Conservation (phyloP, 495 filamentous ascomycete genomes). For the Penicillium chermesinum region DNA sequence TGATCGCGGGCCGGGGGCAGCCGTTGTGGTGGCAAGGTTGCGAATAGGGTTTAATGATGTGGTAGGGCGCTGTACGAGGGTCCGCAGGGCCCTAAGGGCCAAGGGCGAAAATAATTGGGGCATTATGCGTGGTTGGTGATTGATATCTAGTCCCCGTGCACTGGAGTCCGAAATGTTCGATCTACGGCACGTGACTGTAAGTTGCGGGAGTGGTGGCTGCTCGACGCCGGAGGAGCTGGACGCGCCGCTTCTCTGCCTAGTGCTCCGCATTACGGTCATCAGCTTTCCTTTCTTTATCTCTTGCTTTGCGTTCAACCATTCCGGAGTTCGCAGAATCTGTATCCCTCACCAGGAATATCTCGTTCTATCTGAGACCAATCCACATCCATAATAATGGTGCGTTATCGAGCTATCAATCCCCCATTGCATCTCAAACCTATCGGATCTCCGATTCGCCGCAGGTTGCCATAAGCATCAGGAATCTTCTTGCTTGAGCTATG, state of each 20-base stretch:
- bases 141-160: not conserved
- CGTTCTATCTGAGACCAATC: not conserved
- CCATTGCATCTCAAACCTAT: conserved; percentile 9
- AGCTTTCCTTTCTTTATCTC: conserved; percentile 7
- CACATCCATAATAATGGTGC: conserved; percentile 29
- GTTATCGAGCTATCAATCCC: conserved; percentile 24
- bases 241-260: conserved; percentile 32
- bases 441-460: conserved; percentile 6
- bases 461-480: not conserved
- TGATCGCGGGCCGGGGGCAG: conserved; percentile 12
- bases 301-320: conserved; percentile 3
- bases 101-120: conserved; percentile 34
- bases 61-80: conserved; percentile 30
- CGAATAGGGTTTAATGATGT: conserved; percentile 16
- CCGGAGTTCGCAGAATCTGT: too few species aligned
- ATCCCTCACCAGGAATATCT: too few species aligned
- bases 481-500: not conserved
- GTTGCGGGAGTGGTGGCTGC: conserved; percentile 23
- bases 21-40: conserved; percentile 12
- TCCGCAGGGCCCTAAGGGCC: conserved; percentile 37
- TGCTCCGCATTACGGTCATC: conserved; percentile 17
- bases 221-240: conserved; percentile 32
- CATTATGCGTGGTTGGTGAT: conserved; percentile 23
- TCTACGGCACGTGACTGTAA: conserved; percentile 23
- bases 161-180: conserved; percentile 10